Conservation (phyloP, 2,329 filamentous ascomycete genomes). For the Arthrobotrys sinensis region DNA sequence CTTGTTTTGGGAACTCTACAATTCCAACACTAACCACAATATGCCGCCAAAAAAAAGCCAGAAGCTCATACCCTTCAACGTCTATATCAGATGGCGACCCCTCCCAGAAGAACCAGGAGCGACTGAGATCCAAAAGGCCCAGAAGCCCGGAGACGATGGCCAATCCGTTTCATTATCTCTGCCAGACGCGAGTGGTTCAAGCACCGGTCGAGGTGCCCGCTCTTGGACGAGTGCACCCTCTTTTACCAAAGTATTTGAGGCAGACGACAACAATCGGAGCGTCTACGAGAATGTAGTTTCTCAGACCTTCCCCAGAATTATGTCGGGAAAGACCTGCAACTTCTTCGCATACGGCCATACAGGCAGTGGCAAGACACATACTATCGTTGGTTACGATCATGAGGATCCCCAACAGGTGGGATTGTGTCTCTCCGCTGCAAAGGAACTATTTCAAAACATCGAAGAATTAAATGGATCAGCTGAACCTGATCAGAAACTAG, state of each 20-base stretch:
- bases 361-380: conserved; percentile 68
- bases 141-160: conserved; percentile 12
- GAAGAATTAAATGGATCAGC: conserved; percentile 63
- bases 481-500: conserved; percentile 63
- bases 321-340: conserved; percentile 67
- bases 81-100: conserved; percentile 54
- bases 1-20: background rate
- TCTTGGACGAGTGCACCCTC: conserved; percentile 63
- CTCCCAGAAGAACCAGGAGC: conserved; percentile 43
- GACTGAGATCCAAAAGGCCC: conserved; percentile 34
- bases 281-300: conserved; percentile 65
- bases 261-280: conserved; percentile 62
- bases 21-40: background rate
- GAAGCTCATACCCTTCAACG: conserved; percentile 47
- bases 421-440: conserved; percentile 67
- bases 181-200: conserved; percentile 12
- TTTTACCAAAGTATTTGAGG: conserved; percentile 65
- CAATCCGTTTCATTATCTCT: conserved; percentile 46
- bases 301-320: conserved; percentile 66
- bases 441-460: conserved; percentile 65
- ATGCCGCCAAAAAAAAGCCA: conserved; percentile 49
- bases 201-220: conserved; percentile 44
- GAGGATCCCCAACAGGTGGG: conserved; percentile 66
- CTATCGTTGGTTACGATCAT: conserved; percentile 69
- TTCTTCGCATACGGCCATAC: conserved; percentile 70